Conservation (phyloP, 202 grass and related monocot genomes). For the Carex sylvatica region DNA sequence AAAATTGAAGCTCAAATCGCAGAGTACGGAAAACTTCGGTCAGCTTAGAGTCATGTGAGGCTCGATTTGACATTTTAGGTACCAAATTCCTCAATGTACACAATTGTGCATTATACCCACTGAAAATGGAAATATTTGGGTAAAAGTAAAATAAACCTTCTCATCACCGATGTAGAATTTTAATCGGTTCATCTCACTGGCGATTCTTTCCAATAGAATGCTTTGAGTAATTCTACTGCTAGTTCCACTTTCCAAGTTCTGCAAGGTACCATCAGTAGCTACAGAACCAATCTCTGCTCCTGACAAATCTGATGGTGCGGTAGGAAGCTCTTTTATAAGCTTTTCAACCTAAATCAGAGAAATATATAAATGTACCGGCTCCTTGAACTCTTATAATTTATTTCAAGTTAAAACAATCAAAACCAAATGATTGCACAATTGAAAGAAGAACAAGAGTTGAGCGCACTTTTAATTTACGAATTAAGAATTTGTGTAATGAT, state of each 20-base stretch:
- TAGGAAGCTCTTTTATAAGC: slow-evolving; percentile 89
- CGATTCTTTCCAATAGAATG: slow-evolving; percentile 94
- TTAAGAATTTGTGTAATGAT: background rate
- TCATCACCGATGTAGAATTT: slow-evolving; percentile 91
- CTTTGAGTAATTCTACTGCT: slow-evolving; percentile 80
- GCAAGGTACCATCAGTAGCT: slow-evolving; percentile 18
- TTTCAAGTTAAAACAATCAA: background rate
- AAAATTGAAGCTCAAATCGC: background rate
- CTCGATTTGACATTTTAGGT: background rate
- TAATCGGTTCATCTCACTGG: slow-evolving; percentile 94
- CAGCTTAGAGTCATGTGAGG: background rate
- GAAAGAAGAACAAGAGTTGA: background rate
- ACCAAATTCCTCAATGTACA: background rate
- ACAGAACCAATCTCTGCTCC: slow-evolving; percentile 24
- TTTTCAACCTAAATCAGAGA: slow-evolving; percentile 71
- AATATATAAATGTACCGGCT: background rate
- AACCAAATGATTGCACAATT: background rate
- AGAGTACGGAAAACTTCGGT: background rate
- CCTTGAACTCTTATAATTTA: background rate
- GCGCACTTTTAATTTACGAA: background rate
- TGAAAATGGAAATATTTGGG: background rate
- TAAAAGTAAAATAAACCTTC: slow-evolving; percentile 50
- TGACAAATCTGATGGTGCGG: slow-evolving; percentile 48
- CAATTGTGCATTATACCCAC: background rate
- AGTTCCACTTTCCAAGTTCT: slow-evolving; percentile 45